These are phyloP conservation scores for Cucumis melo DNA, from an alignment of 306 rosid species.

Conservation along the genomic window DNA sequence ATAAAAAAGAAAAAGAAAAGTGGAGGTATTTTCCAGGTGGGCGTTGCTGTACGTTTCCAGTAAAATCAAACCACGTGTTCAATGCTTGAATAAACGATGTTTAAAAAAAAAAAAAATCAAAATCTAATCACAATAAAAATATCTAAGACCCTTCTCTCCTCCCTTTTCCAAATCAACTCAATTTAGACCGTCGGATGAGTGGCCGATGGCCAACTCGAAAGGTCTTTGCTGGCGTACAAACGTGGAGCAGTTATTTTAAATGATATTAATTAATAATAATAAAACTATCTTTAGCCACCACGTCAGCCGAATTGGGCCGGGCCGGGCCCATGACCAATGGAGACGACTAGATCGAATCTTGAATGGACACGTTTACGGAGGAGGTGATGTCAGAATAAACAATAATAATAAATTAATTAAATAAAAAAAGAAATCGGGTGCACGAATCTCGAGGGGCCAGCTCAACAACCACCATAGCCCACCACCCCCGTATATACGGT, in stretches of 20 bases:
- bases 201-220: slow-evolving; percentile 50
- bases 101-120: neutral
- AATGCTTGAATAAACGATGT: neutral
- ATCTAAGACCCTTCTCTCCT: neutral
- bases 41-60: neutral
- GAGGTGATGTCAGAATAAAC: slow-evolving; percentile 20
- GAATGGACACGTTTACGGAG: slow-evolving; percentile 44
- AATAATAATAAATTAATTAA: neutral
- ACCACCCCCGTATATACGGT: slow-evolving; percentile 38
- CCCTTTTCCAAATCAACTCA: neutral
- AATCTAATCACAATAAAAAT: neutral
- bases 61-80: slow-evolving; percentile 1
- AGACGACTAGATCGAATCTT: slow-evolving; percentile 38
- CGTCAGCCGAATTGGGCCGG: slow-evolving; percentile 44
- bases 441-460: slow-evolving; percentile 57
- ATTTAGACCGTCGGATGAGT: slow-evolving; percentile 4
- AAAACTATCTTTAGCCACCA: slow-evolving; percentile 18
- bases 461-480: slow-evolving; percentile 52
- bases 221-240: neutral
- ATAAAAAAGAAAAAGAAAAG: neutral
- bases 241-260: neutral
- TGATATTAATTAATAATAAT: neutral
- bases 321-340: neutral
- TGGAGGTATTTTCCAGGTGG: neutral
- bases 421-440: slow-evolving; percentile 22